Conservation (phyloP, 2,329 filamentous ascomycete genomes). For the Alternaria viburni region DNA sequence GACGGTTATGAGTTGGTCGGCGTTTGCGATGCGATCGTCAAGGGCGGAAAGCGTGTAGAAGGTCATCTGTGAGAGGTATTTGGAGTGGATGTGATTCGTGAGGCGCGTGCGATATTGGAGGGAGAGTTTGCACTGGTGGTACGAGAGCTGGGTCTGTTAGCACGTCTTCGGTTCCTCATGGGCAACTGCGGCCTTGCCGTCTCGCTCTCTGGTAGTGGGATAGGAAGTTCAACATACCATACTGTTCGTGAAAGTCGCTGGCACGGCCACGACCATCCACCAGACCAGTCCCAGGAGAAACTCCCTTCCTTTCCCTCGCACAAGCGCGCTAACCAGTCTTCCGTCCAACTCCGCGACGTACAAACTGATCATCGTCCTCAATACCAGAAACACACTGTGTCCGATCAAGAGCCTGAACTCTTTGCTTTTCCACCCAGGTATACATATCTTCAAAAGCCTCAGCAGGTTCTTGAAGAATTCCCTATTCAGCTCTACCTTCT, state of each 20-base stretch:
- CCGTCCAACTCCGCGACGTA: slow-evolving; percentile 98
- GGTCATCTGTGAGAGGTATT: slow-evolving; percentile 95
- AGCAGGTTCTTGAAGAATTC: slow-evolving; percentile 83
- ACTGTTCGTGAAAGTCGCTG: slow-evolving; percentile 97
- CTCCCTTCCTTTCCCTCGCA: slow-evolving; percentile 88
- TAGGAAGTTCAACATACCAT: slow-evolving; percentile 69
- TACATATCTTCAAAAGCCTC: slow-evolving; percentile 80
- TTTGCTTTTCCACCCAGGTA: slow-evolving; percentile 88
- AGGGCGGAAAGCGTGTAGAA: slow-evolving; percentile 96
- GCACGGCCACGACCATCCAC: slow-evolving; percentile 98
- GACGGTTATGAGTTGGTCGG: slow-evolving; percentile 95
- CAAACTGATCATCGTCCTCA: slow-evolving; percentile 89
- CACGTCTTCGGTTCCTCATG: neutral
- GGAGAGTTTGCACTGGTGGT: slow-evolving; percentile 94
- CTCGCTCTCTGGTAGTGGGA: neutral
- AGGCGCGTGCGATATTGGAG: slow-evolving; percentile 90
- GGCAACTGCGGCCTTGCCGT: neutral
- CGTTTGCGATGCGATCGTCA: slow-evolving; percentile 97
- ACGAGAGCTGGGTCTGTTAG: slow-evolving; percentile 71
- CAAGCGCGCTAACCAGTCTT: slow-evolving; percentile 86
- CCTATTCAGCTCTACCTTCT: slow-evolving; percentile 90
- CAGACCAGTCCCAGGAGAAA: slow-evolving; percentile 88
- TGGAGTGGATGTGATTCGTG: slow-evolving; percentile 93
- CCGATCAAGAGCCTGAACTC: slow-evolving; percentile 85
- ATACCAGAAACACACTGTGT: slow-evolving; percentile 90